Percentiles rank a stretch among this genome's conserved stretches.
Conservation (phyloP, 78 protist species). For the Chrysochromulina parva region DNA sequence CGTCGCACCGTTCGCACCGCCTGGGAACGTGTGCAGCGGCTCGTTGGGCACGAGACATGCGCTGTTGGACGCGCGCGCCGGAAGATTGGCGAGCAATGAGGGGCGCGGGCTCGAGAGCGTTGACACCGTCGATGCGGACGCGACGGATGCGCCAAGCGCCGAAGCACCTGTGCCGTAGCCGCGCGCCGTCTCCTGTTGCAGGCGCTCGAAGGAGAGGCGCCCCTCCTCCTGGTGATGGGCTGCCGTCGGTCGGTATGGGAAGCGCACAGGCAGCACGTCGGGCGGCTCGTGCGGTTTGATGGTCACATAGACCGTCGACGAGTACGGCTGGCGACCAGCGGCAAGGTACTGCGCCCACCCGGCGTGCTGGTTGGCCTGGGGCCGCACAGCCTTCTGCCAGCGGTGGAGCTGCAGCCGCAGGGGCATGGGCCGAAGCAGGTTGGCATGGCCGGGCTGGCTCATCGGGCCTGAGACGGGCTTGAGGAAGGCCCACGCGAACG, state of each 20-base stretch:
- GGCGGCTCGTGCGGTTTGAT: neutral
- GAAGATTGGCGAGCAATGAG: too few relatives aligned
- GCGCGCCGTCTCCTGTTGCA: too few relatives aligned
- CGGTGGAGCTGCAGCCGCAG: slow-evolving; percentile 1
- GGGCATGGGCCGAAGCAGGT: neutral
- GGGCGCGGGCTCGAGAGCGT: too few relatives aligned
- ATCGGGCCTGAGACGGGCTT: neutral
- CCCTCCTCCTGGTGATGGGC: neutral
- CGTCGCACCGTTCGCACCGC: neutral
- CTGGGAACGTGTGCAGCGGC: neutral
- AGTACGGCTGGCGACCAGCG: neutral
- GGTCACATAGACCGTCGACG: neutral
- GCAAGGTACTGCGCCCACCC: neutral
- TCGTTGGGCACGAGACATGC: neutral
- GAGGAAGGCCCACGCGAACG: neutral
- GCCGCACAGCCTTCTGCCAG: neutral
- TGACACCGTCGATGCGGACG: too few relatives aligned
- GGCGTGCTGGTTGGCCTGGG: neutral
- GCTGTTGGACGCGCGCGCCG: too few relatives aligned
- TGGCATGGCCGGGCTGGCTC: too few relatives aligned
- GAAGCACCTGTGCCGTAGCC: too few relatives aligned
- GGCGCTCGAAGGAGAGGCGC: neutral
- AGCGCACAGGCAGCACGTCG: neutral
- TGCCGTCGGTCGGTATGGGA: slow-evolving; percentile 3
- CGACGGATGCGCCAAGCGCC: too few relatives aligned